Conservation (phyloP, 495 filamentous ascomycete genomes). For the Hypoxylon rickii region DNA sequence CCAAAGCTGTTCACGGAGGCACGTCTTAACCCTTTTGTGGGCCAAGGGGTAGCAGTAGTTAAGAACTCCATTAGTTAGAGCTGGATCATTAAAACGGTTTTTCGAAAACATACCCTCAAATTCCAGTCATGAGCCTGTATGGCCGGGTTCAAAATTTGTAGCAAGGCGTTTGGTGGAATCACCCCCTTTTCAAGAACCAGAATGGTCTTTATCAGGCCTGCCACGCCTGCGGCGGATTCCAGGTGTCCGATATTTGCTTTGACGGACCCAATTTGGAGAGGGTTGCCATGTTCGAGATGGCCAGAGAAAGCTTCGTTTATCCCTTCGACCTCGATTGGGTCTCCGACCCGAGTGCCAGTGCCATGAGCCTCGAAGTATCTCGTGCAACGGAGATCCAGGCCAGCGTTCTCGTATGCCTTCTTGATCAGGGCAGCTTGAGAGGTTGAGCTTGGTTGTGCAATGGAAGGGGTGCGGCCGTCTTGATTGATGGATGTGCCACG, state of each 20-base stretch:
- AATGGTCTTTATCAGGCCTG: constrained; percentile 55
- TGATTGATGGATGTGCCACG: not conserved
- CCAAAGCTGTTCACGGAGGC: constrained; percentile 62
- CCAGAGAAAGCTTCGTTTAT: too few relatives aligned
- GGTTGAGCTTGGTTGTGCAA: not conserved
- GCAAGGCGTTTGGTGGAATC: constrained; percentile 44
- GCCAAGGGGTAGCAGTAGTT: constrained; percentile 23
- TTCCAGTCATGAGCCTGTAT: constrained; percentile 31
- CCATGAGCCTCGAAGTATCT: constrained; percentile 28
- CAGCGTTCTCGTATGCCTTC: not conserved
- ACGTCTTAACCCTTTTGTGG: constrained; percentile 40
- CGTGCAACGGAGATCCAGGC: not conserved
- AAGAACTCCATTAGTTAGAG: too few relatives aligned
- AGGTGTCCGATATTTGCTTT: constrained; percentile 59
- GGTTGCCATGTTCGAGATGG: too few relatives aligned
- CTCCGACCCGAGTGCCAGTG: constrained; percentile 55
- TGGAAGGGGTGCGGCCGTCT: not conserved
- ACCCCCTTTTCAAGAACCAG: constrained; percentile 47
- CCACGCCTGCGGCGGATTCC: constrained; percentile 53
- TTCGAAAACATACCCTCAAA: too few relatives aligned
- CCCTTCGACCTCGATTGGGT: constrained; percentile 49
- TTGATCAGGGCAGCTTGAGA: not conserved
- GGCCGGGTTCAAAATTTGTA: constrained; percentile 51
- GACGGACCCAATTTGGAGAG: too few relatives aligned
- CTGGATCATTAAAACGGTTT: too few relatives aligned